Conservation (phyloP, 2,329 filamentous ascomycete genomes). For the Stachybotrys chlorohalonatus region DNA sequence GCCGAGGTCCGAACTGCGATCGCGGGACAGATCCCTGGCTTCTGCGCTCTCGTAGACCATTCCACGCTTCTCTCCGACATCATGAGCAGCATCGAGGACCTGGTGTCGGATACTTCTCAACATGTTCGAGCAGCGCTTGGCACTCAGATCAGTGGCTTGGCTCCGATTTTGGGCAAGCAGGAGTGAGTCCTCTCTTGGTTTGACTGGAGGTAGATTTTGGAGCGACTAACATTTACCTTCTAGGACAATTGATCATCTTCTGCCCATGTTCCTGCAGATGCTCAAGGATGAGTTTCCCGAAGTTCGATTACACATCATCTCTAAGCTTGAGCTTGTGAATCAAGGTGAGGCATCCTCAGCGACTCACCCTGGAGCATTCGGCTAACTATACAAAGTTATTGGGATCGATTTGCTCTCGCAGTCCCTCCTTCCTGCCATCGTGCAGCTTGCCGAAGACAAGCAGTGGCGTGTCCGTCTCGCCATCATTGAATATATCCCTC, state of each 20-base stretch:
- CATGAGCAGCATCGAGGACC: constrained; percentile 91
- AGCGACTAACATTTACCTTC: not conserved
- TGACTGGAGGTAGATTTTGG: not conserved
- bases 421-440: constrained; percentile 91
- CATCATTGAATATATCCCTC: constrained; percentile 98
- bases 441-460: constrained; percentile 96
- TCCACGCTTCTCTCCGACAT: constrained; percentile 88
- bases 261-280: constrained; percentile 99
- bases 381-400: constrained; percentile 57
- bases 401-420: constrained; percentile 95
- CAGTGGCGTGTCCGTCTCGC: constrained; percentile 97
- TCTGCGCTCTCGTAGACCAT: constrained; percentile 83
- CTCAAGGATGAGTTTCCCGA: constrained; percentile 99
- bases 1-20: constrained; percentile 96
- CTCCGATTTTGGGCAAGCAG: constrained; percentile 94
- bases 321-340: constrained; percentile 98
- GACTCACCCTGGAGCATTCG: not conserved
- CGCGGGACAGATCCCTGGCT: constrained; percentile 94
- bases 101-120: constrained; percentile 92
- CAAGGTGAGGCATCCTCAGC: constrained; percentile 51
- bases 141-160: constrained; percentile 93
- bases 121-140: constrained; percentile 93
- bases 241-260: constrained; percentile 89
- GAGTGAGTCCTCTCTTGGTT: constrained; percentile 51
- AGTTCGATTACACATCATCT: constrained; percentile 96